Evolutionary conservation across 176 grass and related monocot species (phyloP), one percentile per base, ranked within the genome.

Genomic region (Themeda triandra): DNA sequence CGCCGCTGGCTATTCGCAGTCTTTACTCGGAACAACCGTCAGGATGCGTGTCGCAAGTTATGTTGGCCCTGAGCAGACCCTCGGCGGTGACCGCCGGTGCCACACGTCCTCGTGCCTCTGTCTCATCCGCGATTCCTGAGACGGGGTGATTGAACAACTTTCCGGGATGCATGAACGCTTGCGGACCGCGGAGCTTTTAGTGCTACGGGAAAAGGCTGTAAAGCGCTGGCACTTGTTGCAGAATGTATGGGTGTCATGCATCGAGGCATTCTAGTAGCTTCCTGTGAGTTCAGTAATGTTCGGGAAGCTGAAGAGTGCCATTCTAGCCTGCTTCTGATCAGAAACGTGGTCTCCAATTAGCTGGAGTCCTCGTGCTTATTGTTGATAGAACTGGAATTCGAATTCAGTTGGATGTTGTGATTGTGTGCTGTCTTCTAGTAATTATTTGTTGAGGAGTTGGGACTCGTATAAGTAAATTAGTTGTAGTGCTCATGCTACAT

Each of bases 191-290:
- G 69, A 46, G 77, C 63, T 89, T 80, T 85, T 85, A 32, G 19
- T 85, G 63, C 82, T 62, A 15, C 3, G 28, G 41, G 56, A 73
- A 56, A 64, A 74, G 24, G 59, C 28, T 84, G 87, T 66, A 84
- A 89, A 89, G 77, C 17, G 36, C 39, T 28, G 49, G 63, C 77
- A 75, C 30, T 76, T 69, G 39, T 25, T 76, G 69, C 77, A 39
- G 48, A 67, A 80, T 85, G 69, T 80, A 27, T 62, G 59, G 33
- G 33, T 27, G 46, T 65, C 45, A 27, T 49, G 15, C 24, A 51
- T 80, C 35, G 59, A 58, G 75, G 59, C 60, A 65, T 66, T 84
- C 76, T 36, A 69, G 62, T 48, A 76, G 63, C 63, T 85, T 80
- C 7, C 37, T 36, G 28, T 76, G 19, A 14, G 71, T 89, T 85